phyloP scores from a whole-genome alignment of 2,329 filamentous ascomycete species.

The Penicillium sp. region DNA sequence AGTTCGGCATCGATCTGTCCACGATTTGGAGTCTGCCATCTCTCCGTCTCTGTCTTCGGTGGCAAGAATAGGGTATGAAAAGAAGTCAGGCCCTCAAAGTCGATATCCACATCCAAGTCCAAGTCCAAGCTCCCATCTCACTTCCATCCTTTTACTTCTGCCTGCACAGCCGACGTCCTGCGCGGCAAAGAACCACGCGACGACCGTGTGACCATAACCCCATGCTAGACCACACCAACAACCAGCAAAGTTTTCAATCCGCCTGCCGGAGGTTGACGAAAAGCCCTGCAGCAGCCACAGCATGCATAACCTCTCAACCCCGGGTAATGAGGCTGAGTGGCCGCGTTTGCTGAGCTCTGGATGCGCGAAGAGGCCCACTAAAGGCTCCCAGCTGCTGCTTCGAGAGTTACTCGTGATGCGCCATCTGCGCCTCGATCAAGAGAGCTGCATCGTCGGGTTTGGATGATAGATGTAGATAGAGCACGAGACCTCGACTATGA shows the following conservation, averaged over 20 bases:
- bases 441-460: not conserved
- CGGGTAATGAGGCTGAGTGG: not conserved
- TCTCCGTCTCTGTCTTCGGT: not conserved
- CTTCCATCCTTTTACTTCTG: not conserved
- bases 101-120: no score
- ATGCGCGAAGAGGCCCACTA: slow-evolving; percentile 18
- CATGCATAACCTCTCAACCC: not conserved
- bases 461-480: not conserved
- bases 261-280: not conserved
- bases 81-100: not conserved
- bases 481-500: not conserved
- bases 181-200: slow-evolving; percentile 4
- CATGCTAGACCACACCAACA: not conserved
- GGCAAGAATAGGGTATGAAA: not conserved
- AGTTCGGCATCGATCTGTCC: not conserved
- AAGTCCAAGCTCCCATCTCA: not conserved
- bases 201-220: not conserved
- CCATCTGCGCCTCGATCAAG: slow-evolving; percentile 16
- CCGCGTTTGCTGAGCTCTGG: not conserved
- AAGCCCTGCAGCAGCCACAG: slow-evolving; percentile 6
- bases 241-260: not conserved
- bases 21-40: not conserved
- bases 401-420: slow-evolving; percentile 17
- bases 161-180: not conserved
- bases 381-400: not conserved